Conservation (phyloP, 129 eudicot species). For the Apium graveolens region DNA sequence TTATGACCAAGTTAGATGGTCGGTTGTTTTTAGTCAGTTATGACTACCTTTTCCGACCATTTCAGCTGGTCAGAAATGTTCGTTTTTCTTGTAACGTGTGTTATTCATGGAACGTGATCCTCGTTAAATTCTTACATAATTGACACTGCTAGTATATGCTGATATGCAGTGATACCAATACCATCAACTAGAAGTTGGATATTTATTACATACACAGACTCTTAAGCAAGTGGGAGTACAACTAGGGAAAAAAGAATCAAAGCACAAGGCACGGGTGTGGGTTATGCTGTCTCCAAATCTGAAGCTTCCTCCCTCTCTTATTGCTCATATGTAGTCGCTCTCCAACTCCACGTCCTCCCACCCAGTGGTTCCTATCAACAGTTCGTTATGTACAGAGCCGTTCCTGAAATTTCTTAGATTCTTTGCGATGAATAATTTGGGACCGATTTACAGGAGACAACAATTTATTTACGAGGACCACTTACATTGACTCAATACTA, state of each 20-base stretch:
- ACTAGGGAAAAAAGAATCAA: constrained; percentile 10
- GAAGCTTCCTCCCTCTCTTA: constrained; percentile 6
- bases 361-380: not conserved
- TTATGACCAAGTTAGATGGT: too few relatives aligned
- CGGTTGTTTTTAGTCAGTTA: too few relatives aligned
- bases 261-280: constrained; percentile 12
- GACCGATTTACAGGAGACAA: not conserved
- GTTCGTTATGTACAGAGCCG: not conserved
- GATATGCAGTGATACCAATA: not conserved
- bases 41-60: too few relatives aligned
- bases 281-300: constrained; percentile 13
- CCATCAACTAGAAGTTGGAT: not conserved
- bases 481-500: not conserved
- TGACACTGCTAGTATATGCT: not conserved
- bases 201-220: not conserved
- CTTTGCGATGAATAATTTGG: not conserved
- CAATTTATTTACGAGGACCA: not conserved
- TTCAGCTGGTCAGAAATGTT: too few relatives aligned
- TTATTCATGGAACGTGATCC: too few relatives aligned
- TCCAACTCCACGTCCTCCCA: constrained; percentile 13
- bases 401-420: not conserved
- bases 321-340: not conserved
- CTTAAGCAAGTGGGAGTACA: constrained; percentile 7
- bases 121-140: not conserved
- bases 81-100: too few relatives aligned